A percentile compares a stretch with the other conserved stretches of the same genome.
These are phyloP conservation scores for Aspergillus sclerotiicarbonarius DNA, from an alignment of 495 filamentous ascomycete genomes.

Conservation along the genomic window DNA sequence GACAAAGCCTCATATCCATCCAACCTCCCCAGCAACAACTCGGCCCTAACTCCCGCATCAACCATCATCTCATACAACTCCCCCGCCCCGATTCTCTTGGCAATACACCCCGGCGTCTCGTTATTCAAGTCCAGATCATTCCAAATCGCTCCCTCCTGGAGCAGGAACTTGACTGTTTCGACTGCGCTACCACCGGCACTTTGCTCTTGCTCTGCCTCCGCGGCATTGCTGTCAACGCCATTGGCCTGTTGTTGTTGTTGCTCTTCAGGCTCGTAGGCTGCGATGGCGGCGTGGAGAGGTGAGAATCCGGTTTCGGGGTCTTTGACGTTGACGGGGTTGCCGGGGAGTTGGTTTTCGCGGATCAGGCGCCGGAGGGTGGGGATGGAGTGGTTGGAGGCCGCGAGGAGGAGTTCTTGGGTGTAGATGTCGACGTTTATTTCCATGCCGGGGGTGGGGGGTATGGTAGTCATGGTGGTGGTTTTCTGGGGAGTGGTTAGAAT, in stretches of 20 bases:
- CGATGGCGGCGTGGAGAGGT: slow-evolving; percentile 87
- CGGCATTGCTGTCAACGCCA: slow-evolving; percentile 17
- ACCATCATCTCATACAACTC: slow-evolving; percentile 83
- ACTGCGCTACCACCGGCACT: slow-evolving; percentile 56
- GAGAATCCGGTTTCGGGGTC: slow-evolving; percentile 83
- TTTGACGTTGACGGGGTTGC: slow-evolving; percentile 67
- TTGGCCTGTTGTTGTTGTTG: slow-evolving; percentile 25
- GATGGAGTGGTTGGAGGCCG: slow-evolving; percentile 80
- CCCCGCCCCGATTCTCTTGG: slow-evolving; percentile 63
- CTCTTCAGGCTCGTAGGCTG: slow-evolving; percentile 61
- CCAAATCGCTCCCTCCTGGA: slow-evolving; percentile 92
- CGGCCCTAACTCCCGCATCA: slow-evolving; percentile 87
- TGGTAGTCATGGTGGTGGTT: slow-evolving; percentile 1
- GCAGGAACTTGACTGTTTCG: slow-evolving; percentile 69
- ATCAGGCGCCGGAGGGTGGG: slow-evolving; percentile 70
- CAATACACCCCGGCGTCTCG: slow-evolving; percentile 92
- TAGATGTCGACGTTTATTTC: slow-evolving; percentile 44
- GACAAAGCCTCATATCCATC: slow-evolving; percentile 74
- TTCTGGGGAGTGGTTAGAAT: neutral
- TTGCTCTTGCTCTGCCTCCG: slow-evolving; percentile 35
- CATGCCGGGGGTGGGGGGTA: slow-evolving; percentile 23
- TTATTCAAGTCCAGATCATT: slow-evolving; percentile 84
- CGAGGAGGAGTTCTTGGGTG: slow-evolving; percentile 65
- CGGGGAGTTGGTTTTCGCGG: slow-evolving; percentile 48
- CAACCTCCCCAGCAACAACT: slow-evolving; percentile 74